These are phyloP conservation scores for Ilex paraguariensis DNA, from an alignment of 305 asterid species.

Conservation along the genomic window DNA sequence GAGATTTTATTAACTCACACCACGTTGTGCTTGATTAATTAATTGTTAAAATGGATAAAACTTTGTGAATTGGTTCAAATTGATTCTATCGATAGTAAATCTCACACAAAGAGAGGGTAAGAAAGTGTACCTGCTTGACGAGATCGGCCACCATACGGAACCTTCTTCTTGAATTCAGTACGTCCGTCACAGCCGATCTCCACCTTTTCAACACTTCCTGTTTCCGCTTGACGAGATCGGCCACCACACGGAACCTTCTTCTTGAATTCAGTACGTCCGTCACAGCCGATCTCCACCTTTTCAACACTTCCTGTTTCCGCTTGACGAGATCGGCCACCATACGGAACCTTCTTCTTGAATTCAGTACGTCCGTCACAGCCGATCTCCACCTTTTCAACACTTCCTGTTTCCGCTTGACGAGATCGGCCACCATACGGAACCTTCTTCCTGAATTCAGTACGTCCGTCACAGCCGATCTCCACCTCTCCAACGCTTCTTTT, in stretches of 20 bases:
- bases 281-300: conserved; percentile 74
- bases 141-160: conserved; percentile 90
- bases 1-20: no score
- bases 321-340: conserved; percentile 88
- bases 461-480: conserved; percentile 80
- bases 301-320: conserved; percentile 56
- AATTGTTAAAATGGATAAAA: no score
- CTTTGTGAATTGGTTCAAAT: no score
- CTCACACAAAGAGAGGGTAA: no score
- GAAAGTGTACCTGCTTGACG: conserved; percentile 38
- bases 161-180: conserved; percentile 76
- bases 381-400: conserved; percentile 66
- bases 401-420: conserved; percentile 60
- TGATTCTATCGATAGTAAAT: no score
- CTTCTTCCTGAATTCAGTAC: conserved; percentile 81
- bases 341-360: conserved; percentile 75
- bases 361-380: conserved; percentile 75
- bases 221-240: conserved; percentile 82
- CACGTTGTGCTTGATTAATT: no score
- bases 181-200: conserved; percentile 80
- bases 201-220: conserved; percentile 60
- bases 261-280: conserved; percentile 81
- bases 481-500: conserved; percentile 56
- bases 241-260: conserved; percentile 81
- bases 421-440: conserved; percentile 87